phyloP scores from a whole-genome alignment of 1,139 yeast species.

The Hyphopichia fennica region DNA sequence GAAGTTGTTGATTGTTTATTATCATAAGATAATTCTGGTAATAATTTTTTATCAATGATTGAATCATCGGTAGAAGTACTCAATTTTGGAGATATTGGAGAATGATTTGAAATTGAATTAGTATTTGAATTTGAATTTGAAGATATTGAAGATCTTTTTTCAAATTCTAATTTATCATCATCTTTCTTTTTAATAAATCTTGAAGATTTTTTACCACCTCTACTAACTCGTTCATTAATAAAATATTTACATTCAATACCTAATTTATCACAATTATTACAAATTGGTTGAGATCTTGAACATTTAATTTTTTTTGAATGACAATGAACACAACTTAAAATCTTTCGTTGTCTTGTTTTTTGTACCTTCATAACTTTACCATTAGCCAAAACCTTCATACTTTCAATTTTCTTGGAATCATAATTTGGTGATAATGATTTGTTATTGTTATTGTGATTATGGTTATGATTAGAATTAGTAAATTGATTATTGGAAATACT shows the following conservation, averaged over 20 bases:
- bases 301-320: constrained; percentile 64
- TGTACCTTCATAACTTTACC: constrained; percentile 58
- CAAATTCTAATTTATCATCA: not conserved
- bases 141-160: constrained; percentile 3
- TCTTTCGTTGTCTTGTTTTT: constrained; percentile 57
- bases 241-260: constrained; percentile 53
- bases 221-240: constrained; percentile 52
- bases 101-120: constrained; percentile 1
- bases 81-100: constrained; percentile 1
- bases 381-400: constrained; percentile 16
- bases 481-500: not conserved
- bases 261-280: constrained; percentile 50
- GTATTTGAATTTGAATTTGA: not conserved
- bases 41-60: not conserved
- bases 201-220: constrained; percentile 43
- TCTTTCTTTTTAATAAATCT: constrained; percentile 3
- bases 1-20: not conserved
- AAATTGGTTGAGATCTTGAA: constrained; percentile 47
- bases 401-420: not conserved
- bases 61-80: not conserved
- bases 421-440: not conserved
- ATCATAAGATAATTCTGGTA: not conserved
- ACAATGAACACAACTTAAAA: constrained; percentile 58
- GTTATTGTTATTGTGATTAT: not conserved
- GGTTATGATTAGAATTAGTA: not conserved